Evolutionary conservation across 306 rosid genomes (phyloP), one percentile per base, ranked within the genome.

Genomic region (Vigna mungo): DNA sequence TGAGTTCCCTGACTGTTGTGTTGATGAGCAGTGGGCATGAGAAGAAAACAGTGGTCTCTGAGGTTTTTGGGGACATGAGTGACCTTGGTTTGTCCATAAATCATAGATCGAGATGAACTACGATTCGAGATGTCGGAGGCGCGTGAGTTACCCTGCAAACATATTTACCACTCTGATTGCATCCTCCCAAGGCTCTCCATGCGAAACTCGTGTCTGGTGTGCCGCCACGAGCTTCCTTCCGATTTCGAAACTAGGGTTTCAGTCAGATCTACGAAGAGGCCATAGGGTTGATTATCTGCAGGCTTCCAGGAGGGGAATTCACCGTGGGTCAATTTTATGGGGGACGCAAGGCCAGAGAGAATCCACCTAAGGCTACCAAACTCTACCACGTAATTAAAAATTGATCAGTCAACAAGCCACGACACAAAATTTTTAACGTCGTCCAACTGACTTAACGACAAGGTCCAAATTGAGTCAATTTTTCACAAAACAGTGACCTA

Each of bases 141-240:
- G 64, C 88, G 96, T 34, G 98, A 95, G 78, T 78, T 95, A 82
- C 98, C 98, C 0, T 95, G 97, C 61, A 92, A 92, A 65, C 98
- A 95, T 60, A 86, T 95, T 5, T 94, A 92, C 78, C 98, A 94
- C 43, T 77, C 95, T 3, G 96, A 92, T 8, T 94, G 98, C 54
- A 94, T 95, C 68, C 88, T 95, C 7, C 97, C 98, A 0, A 92
- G 98, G 97, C 92, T 95, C 4, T 83, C 96, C 9, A 75, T 92
- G 70, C 80, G 95, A 6, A 95, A 92, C 78, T 92, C 97, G 3
- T 95, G 98, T 71, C 98, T 96, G 0, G 96, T 95, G 11, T 95
- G 98, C 77, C 97, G 97, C 1, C 95, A 84, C 80, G 96, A 95
- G 86, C 79, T 95, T 46, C 96, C 98, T 17, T 77, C 96, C 1